These are phyloP conservation scores for Apiospora malaysiana DNA, from an alignment of 2,329 filamentous ascomycete species.

Conservation along the genomic window DNA sequence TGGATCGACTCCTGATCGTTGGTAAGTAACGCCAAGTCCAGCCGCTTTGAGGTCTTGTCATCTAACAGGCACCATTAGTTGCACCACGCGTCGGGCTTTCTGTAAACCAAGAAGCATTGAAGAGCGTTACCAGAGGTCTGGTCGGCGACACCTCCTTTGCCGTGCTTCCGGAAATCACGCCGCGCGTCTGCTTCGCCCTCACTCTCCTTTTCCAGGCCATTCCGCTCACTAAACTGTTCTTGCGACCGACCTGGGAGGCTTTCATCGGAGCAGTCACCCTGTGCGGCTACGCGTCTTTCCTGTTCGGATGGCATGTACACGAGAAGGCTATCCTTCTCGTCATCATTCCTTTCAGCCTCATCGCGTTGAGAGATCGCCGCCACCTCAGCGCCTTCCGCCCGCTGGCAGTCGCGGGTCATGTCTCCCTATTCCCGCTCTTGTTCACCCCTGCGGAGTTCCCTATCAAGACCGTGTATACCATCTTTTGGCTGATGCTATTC, in stretches of 20 bases:
- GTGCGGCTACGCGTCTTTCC: slow-evolving; percentile 93
- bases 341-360: slow-evolving; percentile 92
- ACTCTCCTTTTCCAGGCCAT: slow-evolving; percentile 84
- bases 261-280: slow-evolving; percentile 91
- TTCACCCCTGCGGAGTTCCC: slow-evolving; percentile 94
- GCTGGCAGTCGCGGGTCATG: slow-evolving; percentile 89
- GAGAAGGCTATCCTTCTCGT: slow-evolving; percentile 96
- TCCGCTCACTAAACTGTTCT: slow-evolving; percentile 82
- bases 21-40: slow-evolving; percentile 58
- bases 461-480: slow-evolving; percentile 90
- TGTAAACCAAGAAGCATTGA: slow-evolving; percentile 75
- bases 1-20: slow-evolving; percentile 81
- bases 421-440: slow-evolving; percentile 91
- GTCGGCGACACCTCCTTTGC: slow-evolving; percentile 95
- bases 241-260: slow-evolving; percentile 80
- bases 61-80: slow-evolving; percentile 53
- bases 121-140: slow-evolving; percentile 89
- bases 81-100: slow-evolving; percentile 80
- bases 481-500: slow-evolving; percentile 89
- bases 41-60: slow-evolving; percentile 39
- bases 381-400: slow-evolving; percentile 92
- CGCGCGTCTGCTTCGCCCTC: slow-evolving; percentile 78
- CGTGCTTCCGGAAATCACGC: slow-evolving; percentile 84
- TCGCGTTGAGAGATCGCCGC: slow-evolving; percentile 87
- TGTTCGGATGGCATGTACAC: slow-evolving; percentile 98